phyloP scores from a whole-genome alignment of 164 flowering plant species.

The Santalum album region DNA sequence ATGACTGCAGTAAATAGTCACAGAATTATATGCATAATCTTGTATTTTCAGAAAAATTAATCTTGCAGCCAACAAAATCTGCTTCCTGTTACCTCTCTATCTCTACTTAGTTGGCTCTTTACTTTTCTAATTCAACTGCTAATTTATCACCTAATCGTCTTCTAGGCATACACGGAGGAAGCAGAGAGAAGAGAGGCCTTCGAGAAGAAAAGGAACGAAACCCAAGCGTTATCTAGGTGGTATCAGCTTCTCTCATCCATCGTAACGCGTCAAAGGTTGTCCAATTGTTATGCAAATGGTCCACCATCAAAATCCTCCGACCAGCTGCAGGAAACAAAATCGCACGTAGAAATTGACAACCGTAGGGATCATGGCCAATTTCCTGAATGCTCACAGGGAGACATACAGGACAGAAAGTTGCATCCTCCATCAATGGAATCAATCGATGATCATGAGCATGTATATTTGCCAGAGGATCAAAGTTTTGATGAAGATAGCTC shows the following conservation, averaged over 20 bases:
- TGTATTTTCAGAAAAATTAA: too few species aligned
- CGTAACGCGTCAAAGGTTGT: constrained; percentile 73
- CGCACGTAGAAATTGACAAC: constrained; percentile 1
- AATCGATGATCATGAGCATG: constrained; percentile 61
- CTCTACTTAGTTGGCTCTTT: too few species aligned
- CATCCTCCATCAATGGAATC: constrained; percentile 2
- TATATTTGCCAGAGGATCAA: constrained; percentile 49
- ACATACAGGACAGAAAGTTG: constrained; percentile 5
- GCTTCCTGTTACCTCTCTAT: too few species aligned
- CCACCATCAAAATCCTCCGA: constrained; percentile 13
- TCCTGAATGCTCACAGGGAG: constrained; percentile 8
- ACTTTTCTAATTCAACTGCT: too few species aligned
- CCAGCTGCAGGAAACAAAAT: constrained; percentile 9
- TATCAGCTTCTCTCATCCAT: constrained; percentile 89
- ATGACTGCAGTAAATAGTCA: too few species aligned
- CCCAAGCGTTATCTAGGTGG: constrained; percentile 71
- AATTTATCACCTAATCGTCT: constrained; percentile 5
- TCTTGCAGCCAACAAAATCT: too few species aligned
- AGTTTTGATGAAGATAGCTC: constrained; percentile 43
- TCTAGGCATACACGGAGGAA: constrained; percentile 83
- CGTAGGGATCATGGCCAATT: constrained; percentile 10
- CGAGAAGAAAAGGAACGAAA: constrained; percentile 68
- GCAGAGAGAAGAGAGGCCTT: constrained; percentile 62
- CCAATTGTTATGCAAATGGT: constrained; percentile 34
- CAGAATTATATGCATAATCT: too few species aligned